phyloP scores from a whole-genome alignment of 345 rosid genomes.

The Eutrema heterophyllum region DNA sequence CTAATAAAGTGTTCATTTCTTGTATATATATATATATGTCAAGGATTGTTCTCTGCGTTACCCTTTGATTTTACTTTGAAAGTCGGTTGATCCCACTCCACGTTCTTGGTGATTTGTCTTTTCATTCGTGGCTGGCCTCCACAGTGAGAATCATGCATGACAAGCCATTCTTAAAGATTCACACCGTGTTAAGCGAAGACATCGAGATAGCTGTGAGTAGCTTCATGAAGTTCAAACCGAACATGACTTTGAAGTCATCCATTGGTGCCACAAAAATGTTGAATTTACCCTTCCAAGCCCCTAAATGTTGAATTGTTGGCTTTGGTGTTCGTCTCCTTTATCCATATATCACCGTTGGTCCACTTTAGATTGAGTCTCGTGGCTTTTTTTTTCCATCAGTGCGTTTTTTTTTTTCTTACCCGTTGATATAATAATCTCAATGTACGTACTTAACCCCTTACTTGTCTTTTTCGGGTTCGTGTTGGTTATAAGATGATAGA shows the following conservation, averaged over 20 bases:
- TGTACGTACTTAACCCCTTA: too few species aligned
- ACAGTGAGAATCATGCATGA: neutral
- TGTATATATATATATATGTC: neutral
- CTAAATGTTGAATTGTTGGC: too few species aligned
- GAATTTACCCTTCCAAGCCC: too few species aligned
- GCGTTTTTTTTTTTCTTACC: too few species aligned
- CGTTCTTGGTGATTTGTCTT: neutral
- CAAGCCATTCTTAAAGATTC: neutral
- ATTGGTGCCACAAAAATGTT: too few species aligned
- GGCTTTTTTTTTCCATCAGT: neutral
- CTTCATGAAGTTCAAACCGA: neutral
- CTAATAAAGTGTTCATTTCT: neutral
- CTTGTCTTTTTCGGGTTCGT: too few species aligned
- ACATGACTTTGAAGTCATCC: neutral
- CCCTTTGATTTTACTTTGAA: neutral
- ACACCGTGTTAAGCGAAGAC: neutral
- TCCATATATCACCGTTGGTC: neutral
- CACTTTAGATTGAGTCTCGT: neutral
- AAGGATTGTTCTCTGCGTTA: neutral
- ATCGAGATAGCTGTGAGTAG: neutral
- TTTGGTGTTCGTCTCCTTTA: neutral
- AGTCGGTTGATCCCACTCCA: neutral
- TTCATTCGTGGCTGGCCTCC: neutral
- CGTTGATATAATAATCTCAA: too few species aligned
- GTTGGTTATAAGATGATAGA: too few species aligned